A percentile compares a stretch with the other conserved stretches of the same genome.
These are phyloP conservation scores for Stropharia rugosoannulata DNA, from an alignment of 768 basidiomycete genomes.

Conservation along the genomic window DNA sequence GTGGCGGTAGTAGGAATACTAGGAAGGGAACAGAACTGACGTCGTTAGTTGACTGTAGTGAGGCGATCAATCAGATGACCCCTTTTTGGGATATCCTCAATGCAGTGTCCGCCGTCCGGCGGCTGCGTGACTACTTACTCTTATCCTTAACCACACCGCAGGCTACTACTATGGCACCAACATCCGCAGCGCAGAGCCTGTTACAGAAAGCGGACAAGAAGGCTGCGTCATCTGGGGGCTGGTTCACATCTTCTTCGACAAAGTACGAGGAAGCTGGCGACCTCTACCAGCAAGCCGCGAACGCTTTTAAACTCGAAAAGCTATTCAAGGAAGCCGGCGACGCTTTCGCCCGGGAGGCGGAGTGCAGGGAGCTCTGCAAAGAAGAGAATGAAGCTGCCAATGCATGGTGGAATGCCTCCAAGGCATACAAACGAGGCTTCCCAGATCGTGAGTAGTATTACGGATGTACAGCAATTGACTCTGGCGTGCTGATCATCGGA, in stretches of 20 bases:
- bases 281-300: constrained; percentile 92
- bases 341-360: constrained; percentile 90
- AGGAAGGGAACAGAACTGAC: constrained; percentile 3
- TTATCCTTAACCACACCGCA: constrained; percentile 1
- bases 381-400: constrained; percentile 95
- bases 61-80: constrained; percentile 16
- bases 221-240: constrained; percentile 75
- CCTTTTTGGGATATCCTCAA: constrained; percentile 1
- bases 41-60: constrained; percentile 8
- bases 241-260: constrained; percentile 82
- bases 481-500: constrained; percentile 14
- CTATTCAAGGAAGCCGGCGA: constrained; percentile 90
- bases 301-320: constrained; percentile 91
- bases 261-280: constrained; percentile 97
- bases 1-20: neutral
- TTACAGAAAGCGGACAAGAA: constrained; percentile 94
- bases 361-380: constrained; percentile 86
- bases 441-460: constrained; percentile 63
- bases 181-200: constrained; percentile 73
- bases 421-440: constrained; percentile 89
- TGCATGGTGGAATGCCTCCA: constrained; percentile 98
- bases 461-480: neutral
- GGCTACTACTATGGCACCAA: constrained; percentile 57
- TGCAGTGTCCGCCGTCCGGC: constrained; percentile 15
- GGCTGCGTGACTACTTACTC: constrained; percentile 16